Percentiles rank a stretch among this genome's conserved stretches.
Conservation (phyloP, 805 yeast species). For the Komagataella kurtzmanii region DNA sequence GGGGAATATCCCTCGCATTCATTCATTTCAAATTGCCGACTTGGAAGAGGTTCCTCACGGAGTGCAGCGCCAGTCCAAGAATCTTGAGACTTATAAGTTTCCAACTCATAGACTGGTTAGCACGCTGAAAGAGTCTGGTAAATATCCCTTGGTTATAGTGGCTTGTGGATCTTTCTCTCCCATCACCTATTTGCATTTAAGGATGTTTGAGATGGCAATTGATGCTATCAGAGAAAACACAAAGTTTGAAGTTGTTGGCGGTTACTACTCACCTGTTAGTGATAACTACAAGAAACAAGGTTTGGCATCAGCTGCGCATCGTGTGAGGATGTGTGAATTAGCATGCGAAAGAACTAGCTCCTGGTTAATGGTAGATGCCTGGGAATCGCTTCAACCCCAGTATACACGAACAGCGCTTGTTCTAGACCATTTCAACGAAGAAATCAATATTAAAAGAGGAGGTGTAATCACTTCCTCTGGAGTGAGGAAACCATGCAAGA, state of each 20-base stretch:
- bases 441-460: conserved; percentile 79
- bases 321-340: conserved; percentile 96
- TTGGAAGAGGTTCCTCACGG: conserved; percentile 97
- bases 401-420: conserved; percentile 94
- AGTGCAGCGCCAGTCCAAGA: conserved; percentile 73
- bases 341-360: conserved; percentile 94
- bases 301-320: conserved; percentile 73
- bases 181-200: conserved; percentile 81
- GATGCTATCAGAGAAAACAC: conserved; percentile 89
- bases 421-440: conserved; percentile 92
- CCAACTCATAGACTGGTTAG: conserved; percentile 80
- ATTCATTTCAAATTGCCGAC: conserved; percentile 68
- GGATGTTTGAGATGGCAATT: conserved; percentile 98
- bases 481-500: conserved; percentile 67
- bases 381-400: conserved; percentile 89
- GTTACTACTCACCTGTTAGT: conserved; percentile 88
- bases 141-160: conserved; percentile 83
- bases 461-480: conserved; percentile 59
- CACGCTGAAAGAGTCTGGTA: conserved; percentile 54
- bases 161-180: conserved; percentile 98
- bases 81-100: conserved; percentile 55
- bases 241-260: conserved; percentile 90
- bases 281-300: conserved; percentile 93
- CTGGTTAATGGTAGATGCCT: conserved; percentile 99
- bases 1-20: conserved; percentile 27